Evolutionary conservation across 2,329 filamentous ascomycete species (phyloP).

Genomic region (Cladosporium sp.): DNA sequence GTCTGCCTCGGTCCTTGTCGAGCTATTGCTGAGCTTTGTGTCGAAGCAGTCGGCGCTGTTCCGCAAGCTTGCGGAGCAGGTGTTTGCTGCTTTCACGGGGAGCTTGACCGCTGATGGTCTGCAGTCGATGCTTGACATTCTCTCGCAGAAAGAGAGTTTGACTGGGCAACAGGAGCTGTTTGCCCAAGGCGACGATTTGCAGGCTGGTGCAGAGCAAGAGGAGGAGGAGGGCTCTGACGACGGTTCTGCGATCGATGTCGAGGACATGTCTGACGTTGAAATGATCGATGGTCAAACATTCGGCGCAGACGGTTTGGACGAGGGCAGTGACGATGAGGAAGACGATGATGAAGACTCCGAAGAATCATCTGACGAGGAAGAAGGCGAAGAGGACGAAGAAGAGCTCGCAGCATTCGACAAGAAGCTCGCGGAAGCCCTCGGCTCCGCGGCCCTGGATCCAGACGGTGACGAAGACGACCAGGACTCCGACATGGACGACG

Average conservation of each 20-base stretch:
- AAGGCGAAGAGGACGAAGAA: slow-evolving; percentile 41
- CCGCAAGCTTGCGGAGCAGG: slow-evolving; percentile 78
- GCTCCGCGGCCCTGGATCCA: slow-evolving; percentile 57
- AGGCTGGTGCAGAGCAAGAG: slow-evolving; percentile 1
- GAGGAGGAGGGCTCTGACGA: slow-evolving; percentile 24
- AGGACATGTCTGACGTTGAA: slow-evolving; percentile 32
- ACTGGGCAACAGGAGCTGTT: slow-evolving; percentile 85
- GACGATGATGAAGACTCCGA: slow-evolving; percentile 28
- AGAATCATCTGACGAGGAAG: slow-evolving; percentile 39
- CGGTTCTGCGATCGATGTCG: slow-evolving; percentile 34
- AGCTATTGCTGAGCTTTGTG: slow-evolving; percentile 84
- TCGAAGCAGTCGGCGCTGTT: slow-evolving; percentile 79
- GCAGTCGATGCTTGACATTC: slow-evolving; percentile 59
- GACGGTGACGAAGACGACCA: slow-evolving; percentile 51
- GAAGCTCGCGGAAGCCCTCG: slow-evolving; percentile 70
- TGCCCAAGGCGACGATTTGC: slow-evolving; percentile 43
- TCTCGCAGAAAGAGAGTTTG: slow-evolving; percentile 72
- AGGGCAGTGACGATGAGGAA: slow-evolving; percentile 24
- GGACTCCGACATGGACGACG: slow-evolving; percentile 83
- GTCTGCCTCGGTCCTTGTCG: slow-evolving; percentile 66
- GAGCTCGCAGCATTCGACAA: slow-evolving; percentile 62
- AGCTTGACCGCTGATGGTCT: slow-evolving; percentile 69
- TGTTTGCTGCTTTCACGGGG: slow-evolving; percentile 74
- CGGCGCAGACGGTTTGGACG: slow-evolving; percentile 20
- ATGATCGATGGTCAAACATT: slow-evolving; percentile 24